These are phyloP conservation scores for Sclerotinia nivalis DNA, from an alignment of 2,329 filamentous ascomycete genomes.

Conservation along the genomic window DNA sequence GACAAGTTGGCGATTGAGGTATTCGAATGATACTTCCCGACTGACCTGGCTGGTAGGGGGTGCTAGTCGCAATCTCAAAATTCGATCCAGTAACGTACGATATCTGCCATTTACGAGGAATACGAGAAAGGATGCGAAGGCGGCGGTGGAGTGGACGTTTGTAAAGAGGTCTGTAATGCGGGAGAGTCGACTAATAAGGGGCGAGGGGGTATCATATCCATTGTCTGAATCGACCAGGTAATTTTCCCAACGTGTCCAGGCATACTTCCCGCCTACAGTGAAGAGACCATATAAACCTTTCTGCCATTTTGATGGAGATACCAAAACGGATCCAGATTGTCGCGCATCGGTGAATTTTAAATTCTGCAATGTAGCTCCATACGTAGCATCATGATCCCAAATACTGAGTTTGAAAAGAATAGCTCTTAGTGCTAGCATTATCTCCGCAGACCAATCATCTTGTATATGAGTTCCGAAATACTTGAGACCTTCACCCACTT, in stretches of 20 bases:
- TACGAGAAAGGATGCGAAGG: conserved; percentile 81
- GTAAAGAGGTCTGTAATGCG: conserved; percentile 68
- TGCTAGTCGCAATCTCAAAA: conserved; percentile 80
- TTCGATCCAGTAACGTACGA: conserved; percentile 82
- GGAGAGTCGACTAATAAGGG: conserved; percentile 58
- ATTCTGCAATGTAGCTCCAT: conserved; percentile 90
- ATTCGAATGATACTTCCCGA: conserved; percentile 94
- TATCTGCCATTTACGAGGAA: conserved; percentile 92
- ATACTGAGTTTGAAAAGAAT: conserved; percentile 91
- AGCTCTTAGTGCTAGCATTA: conserved; percentile 72
- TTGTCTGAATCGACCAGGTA: conserved; percentile 78
- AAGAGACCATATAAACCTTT: conserved; percentile 81
- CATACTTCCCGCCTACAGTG: conserved; percentile 85
- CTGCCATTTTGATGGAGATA: conserved; percentile 75
- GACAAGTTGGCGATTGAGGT: conserved; percentile 93
- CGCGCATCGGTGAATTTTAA: conserved; percentile 87
- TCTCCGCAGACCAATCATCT: conserved; percentile 87
- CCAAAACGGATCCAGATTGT: conserved; percentile 59
- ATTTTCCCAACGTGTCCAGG: conserved; percentile 89
- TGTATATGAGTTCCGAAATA: conserved; percentile 78
- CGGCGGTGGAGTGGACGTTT: conserved; percentile 76
- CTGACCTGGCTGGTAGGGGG: conserved; percentile 82
- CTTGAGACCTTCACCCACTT: conserved; percentile 85
- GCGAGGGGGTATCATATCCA: conserved; percentile 65
- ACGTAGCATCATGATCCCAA: conserved; percentile 95